A percentile compares a stretch with the other conserved stretches of the same genome.
Evolutionary conservation across 441 rosid genomes (phyloP).

Genomic region (Arabidopsis hybrid): DNA sequence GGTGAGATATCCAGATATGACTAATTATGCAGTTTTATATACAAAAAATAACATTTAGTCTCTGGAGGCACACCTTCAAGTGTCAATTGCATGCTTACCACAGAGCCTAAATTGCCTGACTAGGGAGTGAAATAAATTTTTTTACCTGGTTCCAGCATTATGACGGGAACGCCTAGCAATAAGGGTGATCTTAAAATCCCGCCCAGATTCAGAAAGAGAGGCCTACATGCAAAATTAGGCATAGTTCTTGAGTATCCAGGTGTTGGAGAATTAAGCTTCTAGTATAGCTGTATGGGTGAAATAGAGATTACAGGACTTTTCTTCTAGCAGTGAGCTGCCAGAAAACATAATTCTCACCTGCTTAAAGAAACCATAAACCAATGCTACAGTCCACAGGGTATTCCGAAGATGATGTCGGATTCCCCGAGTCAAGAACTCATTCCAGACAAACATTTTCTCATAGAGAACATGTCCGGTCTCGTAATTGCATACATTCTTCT

Average conservation of each 20-base stretch:
- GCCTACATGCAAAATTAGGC: slow-evolving; percentile 57
- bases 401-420: slow-evolving; percentile 85
- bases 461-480: slow-evolving; percentile 73
- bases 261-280: slow-evolving; percentile 12
- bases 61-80: slow-evolving; percentile 3
- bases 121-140: slow-evolving; percentile 14
- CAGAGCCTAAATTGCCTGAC: slow-evolving; percentile 6
- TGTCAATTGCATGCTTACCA: slow-evolving; percentile 12
- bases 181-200: slow-evolving; percentile 80
- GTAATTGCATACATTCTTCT: slow-evolving; percentile 74
- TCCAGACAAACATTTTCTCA: slow-evolving; percentile 99
- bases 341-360: slow-evolving; percentile 63
- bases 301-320: not conserved
- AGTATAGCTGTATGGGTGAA: slow-evolving; percentile 16
- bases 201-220: slow-evolving; percentile 70
- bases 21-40: not conserved
- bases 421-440: slow-evolving; percentile 92
- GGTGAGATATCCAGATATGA: slow-evolving; percentile 12
- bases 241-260: slow-evolving; percentile 26
- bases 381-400: slow-evolving; percentile 97
- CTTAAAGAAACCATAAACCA: slow-evolving; percentile 93
- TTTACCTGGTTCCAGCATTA: slow-evolving; percentile 97
- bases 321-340: slow-evolving; percentile 11
- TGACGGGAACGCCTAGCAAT: slow-evolving; percentile 99
- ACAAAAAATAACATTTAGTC: not conserved